A percentile compares a stretch with the other conserved stretches of the same genome.
These are phyloP conservation scores for Hansenula anomala DNA, from an alignment of 1,139 yeast genomes.

Conservation along the genomic window DNA sequence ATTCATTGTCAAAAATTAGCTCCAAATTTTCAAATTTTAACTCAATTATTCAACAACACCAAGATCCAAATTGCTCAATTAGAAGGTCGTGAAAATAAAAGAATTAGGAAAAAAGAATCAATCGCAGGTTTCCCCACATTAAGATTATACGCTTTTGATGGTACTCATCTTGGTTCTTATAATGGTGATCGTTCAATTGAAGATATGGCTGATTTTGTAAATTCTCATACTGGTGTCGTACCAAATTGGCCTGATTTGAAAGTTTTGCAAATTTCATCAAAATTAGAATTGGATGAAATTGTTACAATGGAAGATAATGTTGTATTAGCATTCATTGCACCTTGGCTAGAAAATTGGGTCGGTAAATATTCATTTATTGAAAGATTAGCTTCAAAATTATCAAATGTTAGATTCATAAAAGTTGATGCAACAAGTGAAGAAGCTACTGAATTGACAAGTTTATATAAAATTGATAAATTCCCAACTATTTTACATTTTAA, in stretches of 20 bases:
- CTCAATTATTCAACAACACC: constrained; percentile 15
- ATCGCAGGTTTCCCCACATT: constrained; percentile 22
- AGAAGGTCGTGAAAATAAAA: constrained; percentile 16
- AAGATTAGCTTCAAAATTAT: constrained; percentile 5
- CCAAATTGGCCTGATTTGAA: constrained; percentile 15
- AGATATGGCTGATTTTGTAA: constrained; percentile 15
- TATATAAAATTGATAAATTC: neutral
- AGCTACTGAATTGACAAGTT: neutral
- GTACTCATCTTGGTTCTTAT: constrained; percentile 15
- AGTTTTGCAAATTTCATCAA: constrained; percentile 2
- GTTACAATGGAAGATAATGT: constrained; percentile 1
- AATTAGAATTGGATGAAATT: constrained; percentile 4
- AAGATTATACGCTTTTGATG: constrained; percentile 21
- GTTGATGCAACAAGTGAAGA: neutral
- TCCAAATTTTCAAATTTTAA: constrained; percentile 18
- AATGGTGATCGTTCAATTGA: constrained; percentile 16
- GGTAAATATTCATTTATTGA: constrained; percentile 16
- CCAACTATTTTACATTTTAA: neutral
- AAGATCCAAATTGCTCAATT: constrained; percentile 20
- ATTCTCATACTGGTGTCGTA: constrained; percentile 15
- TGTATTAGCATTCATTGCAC: constrained; percentile 15
- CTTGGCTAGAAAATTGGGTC: constrained; percentile 20
- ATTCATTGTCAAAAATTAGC: constrained; percentile 18
- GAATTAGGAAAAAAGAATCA: constrained; percentile 12
- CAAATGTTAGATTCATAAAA: neutral